Evolutionary conservation across 2,329 filamentous ascomycete genomes (phyloP).

Genomic region (Fusarium nanum): DNA sequence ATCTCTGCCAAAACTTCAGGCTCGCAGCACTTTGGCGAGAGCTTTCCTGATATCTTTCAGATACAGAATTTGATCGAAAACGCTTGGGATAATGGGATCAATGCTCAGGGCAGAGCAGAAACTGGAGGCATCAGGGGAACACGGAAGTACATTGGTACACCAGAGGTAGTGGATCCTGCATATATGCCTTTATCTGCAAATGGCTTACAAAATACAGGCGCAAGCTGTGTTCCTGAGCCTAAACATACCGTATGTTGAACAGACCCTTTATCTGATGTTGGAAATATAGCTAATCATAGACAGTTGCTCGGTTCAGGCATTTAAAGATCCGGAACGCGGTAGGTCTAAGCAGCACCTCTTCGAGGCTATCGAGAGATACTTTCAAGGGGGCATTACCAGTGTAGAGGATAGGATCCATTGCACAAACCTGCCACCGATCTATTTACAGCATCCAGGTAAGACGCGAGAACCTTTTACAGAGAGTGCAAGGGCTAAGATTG

Average conservation of each 20-base stretch:
- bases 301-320: conserved; percentile 72
- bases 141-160: conserved; percentile 94
- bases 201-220: conserved; percentile 62
- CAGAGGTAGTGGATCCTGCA: conserved; percentile 70
- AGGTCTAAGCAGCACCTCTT: conserved; percentile 68
- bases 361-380: conserved; percentile 78
- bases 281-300: background rate
- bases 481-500: background rate
- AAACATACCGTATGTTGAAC: conserved; percentile 68
- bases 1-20: conserved; percentile 68
- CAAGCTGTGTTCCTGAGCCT: conserved; percentile 80
- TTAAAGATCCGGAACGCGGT: conserved; percentile 61
- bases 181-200: background rate
- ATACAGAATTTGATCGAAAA: conserved; percentile 88
- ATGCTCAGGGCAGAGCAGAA: conserved; percentile 77
- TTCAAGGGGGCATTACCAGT: conserved; percentile 62
- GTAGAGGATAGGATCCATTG: conserved; percentile 68
- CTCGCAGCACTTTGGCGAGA: conserved; percentile 67
- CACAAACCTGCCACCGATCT: conserved; percentile 84
- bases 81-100: conserved; percentile 90
- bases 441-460: conserved; percentile 84
- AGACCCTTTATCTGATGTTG: background rate
- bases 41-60: conserved; percentile 79
- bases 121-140: conserved; percentile 90
- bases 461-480: background rate